phyloP scores from a whole-genome alignment of 108 stramenopile species.

The Asterionellopsis glacialis region DNA sequence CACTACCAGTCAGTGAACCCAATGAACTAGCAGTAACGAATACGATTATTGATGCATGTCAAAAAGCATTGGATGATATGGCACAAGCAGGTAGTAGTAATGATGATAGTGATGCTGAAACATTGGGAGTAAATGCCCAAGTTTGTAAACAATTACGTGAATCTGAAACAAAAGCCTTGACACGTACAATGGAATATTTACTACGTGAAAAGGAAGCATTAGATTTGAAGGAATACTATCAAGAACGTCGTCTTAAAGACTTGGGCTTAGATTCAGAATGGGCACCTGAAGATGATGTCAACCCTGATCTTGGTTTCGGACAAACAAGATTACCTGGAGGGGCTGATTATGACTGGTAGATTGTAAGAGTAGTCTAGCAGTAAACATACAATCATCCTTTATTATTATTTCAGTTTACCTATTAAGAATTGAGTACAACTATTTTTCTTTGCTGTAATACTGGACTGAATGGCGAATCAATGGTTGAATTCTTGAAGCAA shows the following conservation, averaged over 20 bases:
- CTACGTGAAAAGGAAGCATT: slow-evolving; percentile 81
- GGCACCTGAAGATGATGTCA: slow-evolving; percentile 72
- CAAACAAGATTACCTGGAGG: slow-evolving; percentile 69
- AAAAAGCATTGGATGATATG: slow-evolving; percentile 58
- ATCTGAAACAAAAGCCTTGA: slow-evolving; percentile 60
- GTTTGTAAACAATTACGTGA: slow-evolving; percentile 63
- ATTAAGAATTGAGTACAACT: too few species aligned
- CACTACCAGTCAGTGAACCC: slow-evolving; percentile 74
- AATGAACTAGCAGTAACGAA: slow-evolving; percentile 78
- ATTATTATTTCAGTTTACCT: too few species aligned
- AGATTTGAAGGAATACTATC: slow-evolving; percentile 92
- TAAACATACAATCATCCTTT: too few species aligned
- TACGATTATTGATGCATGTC: slow-evolving; percentile 52
- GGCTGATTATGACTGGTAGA: slow-evolving; percentile 55
- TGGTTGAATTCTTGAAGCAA: too few species aligned
- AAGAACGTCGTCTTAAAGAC: slow-evolving; percentile 86
- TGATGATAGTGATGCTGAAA: too few species aligned
- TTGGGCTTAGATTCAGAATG: slow-evolving; percentile 86
- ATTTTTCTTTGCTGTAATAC: too few species aligned
- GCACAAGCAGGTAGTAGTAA: slow-evolving; percentile 18
- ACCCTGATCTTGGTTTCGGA: slow-evolving; percentile 52
- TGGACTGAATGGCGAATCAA: too few species aligned
- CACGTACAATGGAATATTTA: slow-evolving; percentile 64
- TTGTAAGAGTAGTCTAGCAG: too few species aligned
- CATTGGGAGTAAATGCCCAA: too few species aligned